phyloP scores from a whole-genome alignment of 495 filamentous ascomycete genomes.

The Penicillium goetzii region DNA sequence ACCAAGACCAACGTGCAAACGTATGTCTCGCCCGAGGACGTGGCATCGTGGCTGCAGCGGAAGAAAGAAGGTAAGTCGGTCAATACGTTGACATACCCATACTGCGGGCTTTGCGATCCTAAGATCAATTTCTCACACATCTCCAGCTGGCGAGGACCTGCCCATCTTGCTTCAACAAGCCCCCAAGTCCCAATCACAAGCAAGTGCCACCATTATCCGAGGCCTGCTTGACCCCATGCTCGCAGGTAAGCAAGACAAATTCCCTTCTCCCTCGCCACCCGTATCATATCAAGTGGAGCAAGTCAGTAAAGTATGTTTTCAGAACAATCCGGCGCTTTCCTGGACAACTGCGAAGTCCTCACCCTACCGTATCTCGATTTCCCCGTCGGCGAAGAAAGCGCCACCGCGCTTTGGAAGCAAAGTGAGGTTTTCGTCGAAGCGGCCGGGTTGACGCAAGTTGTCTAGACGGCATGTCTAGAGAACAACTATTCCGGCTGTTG shows the following conservation, averaged over 20 bases:
- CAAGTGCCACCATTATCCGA: conserved; percentile 26
- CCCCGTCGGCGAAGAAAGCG: conserved; percentile 39
- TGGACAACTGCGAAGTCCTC: conserved; percentile 38
- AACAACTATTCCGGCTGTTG: not conserved
- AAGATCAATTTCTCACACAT: not conserved
- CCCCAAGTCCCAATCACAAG: conserved; percentile 28
- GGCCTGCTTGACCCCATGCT: conserved; percentile 32
- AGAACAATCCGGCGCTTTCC: conserved; percentile 35
- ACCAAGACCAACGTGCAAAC: conserved; percentile 28
- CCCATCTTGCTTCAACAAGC: conserved; percentile 30
- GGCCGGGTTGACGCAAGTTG: not conserved
- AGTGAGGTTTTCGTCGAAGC: conserved; percentile 53
- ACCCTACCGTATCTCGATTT: conserved; percentile 31
- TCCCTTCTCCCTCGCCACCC: not conserved
- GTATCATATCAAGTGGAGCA: not conserved
- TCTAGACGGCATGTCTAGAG: not conserved
- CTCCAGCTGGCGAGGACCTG: conserved; percentile 24
- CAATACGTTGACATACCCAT: not conserved
- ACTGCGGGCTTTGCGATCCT: not conserved
- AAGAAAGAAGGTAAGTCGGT: conserved; percentile 27
- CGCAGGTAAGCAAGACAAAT: conserved; percentile 19
- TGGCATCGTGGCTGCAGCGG: conserved; percentile 28
- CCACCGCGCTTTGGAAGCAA: conserved; percentile 49
- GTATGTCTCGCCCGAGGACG: conserved; percentile 22
- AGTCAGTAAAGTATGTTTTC: not conserved